phyloP scores from a whole-genome alignment of 2,329 filamentous ascomycete species.

The Fusarium newnesense region DNA sequence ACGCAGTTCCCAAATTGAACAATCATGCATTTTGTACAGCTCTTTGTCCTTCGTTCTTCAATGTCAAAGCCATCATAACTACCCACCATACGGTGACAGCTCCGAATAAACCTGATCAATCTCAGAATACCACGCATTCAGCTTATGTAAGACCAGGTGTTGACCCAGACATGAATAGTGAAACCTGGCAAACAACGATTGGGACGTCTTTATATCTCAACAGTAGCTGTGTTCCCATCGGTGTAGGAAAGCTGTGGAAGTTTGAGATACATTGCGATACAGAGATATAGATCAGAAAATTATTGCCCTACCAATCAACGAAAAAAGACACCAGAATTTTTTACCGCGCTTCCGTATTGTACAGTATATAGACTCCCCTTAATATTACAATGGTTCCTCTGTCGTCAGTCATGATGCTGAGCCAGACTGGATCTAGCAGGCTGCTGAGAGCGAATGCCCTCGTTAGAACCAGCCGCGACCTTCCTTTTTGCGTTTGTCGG shows the following conservation, averaged over 20 bases:
- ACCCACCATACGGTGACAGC: neutral
- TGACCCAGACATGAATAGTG: neutral
- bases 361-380: constrained; percentile 8
- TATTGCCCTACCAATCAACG: neutral
- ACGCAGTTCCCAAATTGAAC: neutral
- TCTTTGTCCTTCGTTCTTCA: neutral
- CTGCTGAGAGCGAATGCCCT: neutral
- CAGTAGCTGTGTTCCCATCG: neutral
- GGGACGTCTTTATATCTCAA: neutral
- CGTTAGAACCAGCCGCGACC: constrained; percentile 39
- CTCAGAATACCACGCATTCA: neutral
- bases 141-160: neutral
- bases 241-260: neutral
- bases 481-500: constrained; percentile 49
- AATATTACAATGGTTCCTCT: constrained; percentile 20
- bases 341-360: constrained; percentile 7
- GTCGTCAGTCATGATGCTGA: neutral
- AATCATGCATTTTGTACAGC: neutral
- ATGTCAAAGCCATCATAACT: fast-evolving
- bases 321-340: fast-evolving
- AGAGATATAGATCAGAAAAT: no score
- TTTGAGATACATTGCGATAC: neutral
- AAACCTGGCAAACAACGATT: neutral
- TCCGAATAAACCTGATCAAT: neutral
- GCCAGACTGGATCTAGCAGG: neutral